A percentile compares a stretch with the other conserved stretches of the same genome.
These are phyloP conservation scores for Candida maris DNA, from an alignment of 805 yeast species.

Conservation along the genomic window DNA sequence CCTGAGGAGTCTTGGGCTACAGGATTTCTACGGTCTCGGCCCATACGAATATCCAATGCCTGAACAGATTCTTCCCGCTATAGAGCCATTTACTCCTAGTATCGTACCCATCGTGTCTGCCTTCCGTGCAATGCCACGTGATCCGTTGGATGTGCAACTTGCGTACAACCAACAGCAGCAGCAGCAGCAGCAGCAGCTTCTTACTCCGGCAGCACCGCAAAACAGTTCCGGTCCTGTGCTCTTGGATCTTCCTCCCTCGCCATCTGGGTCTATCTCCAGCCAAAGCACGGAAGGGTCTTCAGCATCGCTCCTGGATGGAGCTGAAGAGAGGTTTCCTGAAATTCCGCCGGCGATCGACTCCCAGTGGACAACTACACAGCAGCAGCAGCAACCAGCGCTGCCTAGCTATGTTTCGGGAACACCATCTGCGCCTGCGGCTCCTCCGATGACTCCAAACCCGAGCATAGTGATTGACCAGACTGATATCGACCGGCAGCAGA, in stretches of 20 bases:
- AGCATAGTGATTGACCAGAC: constrained; percentile 11
- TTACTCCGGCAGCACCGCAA: constrained; percentile 14
- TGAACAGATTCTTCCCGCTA: constrained; percentile 25
- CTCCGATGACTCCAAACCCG: constrained; percentile 7
- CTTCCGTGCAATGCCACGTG: constrained; percentile 33
- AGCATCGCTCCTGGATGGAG: constrained; percentile 32
- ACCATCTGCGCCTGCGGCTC: not conserved
- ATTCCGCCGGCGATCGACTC: constrained; percentile 6
- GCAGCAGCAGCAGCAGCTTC: constrained; percentile 18
- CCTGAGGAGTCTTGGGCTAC: constrained; percentile 26
- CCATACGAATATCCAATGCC: constrained; percentile 26
- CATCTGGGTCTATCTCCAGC: constrained; percentile 9
- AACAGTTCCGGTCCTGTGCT: constrained; percentile 8
- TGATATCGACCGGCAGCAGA: constrained; percentile 1
- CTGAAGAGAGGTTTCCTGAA: constrained; percentile 47
- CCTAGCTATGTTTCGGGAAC: not conserved
- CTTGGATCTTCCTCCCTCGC: constrained; percentile 22
- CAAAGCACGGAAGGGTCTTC: constrained; percentile 4
- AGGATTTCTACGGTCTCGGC: constrained; percentile 32
- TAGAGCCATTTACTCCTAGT: constrained; percentile 30
- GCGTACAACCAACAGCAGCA: constrained; percentile 32
- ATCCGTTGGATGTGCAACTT: constrained; percentile 46
- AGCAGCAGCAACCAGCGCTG: not conserved
- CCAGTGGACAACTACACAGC: constrained; percentile 1
- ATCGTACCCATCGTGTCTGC: constrained; percentile 29